Evolutionary conservation across 1,284 basidiomycete genomes (phyloP).

Genomic region (Exsudoporus floridanus): DNA sequence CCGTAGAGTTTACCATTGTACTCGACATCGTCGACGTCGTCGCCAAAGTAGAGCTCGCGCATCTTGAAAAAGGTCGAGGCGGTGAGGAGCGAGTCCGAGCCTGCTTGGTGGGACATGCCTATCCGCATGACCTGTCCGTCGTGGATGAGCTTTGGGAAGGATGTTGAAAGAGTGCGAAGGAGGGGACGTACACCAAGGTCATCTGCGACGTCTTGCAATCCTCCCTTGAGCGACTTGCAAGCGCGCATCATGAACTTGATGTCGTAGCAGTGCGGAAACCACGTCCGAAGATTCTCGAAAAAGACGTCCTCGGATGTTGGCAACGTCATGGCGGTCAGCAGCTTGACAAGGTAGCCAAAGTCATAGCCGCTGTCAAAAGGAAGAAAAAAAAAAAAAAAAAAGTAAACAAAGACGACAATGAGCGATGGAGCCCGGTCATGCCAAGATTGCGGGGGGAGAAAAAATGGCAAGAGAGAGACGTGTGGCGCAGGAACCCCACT

Average conservation of each 20-base stretch:
- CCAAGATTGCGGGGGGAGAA: neutral
- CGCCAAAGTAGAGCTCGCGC: slow-evolving; percentile 87
- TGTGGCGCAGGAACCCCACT: slow-evolving; percentile 26
- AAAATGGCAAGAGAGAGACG: slow-evolving; percentile 3
- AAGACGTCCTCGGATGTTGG: slow-evolving; percentile 90
- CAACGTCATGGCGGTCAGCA: slow-evolving; percentile 85
- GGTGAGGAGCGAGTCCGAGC: slow-evolving; percentile 92
- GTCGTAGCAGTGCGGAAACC: slow-evolving; percentile 98
- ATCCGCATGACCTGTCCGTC: slow-evolving; percentile 57
- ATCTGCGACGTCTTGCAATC: slow-evolving; percentile 95
- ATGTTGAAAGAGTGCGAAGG: neutral
- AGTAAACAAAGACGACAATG: neutral
- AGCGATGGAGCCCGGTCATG: slow-evolving; percentile 4
- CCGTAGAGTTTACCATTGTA: slow-evolving; percentile 78
- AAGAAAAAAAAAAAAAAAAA: neutral
- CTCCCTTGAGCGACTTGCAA: slow-evolving; percentile 88
- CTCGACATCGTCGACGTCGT: slow-evolving; percentile 77
- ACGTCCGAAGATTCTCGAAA: slow-evolving; percentile 84
- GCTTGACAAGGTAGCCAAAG: slow-evolving; percentile 97
- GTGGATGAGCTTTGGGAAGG: neutral
- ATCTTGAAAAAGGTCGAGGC: slow-evolving; percentile 96
- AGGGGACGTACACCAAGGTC: slow-evolving; percentile 68
- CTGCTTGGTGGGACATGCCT: slow-evolving; percentile 93
- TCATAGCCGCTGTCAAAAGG: slow-evolving; percentile 82
- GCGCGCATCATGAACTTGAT: slow-evolving; percentile 96